Evolutionary conservation across 2,329 filamentous ascomycete genomes (phyloP).

Genomic region (Phaeosphaeria sp.): DNA sequence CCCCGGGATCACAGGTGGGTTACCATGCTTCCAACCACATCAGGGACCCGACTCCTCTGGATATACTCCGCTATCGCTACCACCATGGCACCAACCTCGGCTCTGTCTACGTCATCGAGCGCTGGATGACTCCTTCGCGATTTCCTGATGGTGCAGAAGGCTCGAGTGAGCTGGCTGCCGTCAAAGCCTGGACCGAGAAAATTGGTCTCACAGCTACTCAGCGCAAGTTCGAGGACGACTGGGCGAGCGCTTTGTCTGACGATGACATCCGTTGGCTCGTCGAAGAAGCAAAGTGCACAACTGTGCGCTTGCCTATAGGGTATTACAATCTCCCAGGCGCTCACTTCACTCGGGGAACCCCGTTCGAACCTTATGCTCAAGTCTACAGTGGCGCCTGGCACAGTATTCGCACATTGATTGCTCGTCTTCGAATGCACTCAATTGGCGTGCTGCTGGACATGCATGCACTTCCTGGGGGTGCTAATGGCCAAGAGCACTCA

Average conservation of each 20-base stretch:
- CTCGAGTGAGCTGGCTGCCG: constrained; percentile 61
- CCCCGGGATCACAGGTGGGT: background rate
- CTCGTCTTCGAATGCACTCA: constrained; percentile 54
- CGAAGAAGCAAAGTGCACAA: constrained; percentile 61
- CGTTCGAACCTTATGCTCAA: constrained; percentile 57
- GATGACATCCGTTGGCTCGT: constrained; percentile 61
- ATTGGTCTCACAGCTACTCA: constrained; percentile 58
- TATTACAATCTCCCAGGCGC: constrained; percentile 63
- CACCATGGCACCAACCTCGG: constrained; percentile 67
- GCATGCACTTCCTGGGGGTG: constrained; percentile 66
- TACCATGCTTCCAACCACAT: constrained; percentile 35
- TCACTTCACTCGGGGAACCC: constrained; percentile 58
- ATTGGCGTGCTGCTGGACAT: constrained; percentile 66
- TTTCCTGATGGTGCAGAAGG: constrained; percentile 54
- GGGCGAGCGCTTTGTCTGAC: constrained; percentile 59
- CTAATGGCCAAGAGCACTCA: constrained; percentile 63
- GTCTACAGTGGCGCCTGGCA: constrained; percentile 64
- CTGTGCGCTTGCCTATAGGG: constrained; percentile 66
- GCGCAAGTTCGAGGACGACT: constrained; percentile 61
- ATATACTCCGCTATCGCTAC: constrained; percentile 63
- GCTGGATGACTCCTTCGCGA: constrained; percentile 62
- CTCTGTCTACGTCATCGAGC: constrained; percentile 66
- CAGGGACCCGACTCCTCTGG: constrained; percentile 46
- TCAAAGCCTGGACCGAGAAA: constrained; percentile 55
- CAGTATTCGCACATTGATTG: constrained; percentile 56